phyloP scores from a whole-genome alignment of 140 eudicot species.

The Bidens hawaiensis region DNA sequence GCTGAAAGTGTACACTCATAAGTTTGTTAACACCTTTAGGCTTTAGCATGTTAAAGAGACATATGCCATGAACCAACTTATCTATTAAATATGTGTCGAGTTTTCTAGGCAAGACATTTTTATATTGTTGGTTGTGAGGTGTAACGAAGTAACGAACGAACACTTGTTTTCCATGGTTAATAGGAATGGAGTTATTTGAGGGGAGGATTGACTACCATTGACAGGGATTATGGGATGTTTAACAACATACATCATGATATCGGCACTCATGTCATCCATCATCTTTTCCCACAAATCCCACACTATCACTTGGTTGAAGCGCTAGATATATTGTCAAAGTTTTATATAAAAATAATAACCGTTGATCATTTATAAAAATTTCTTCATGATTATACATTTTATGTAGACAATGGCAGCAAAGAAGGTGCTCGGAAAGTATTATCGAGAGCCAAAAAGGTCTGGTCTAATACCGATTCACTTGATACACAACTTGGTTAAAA shows the following conservation, averaged over 20 bases:
- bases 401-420: slow-evolving; percentile 70
- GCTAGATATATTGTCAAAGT: slow-evolving; percentile 26
- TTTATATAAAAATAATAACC: not conserved
- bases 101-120: not conserved
- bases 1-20: too few species aligned
- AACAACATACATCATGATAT: slow-evolving; percentile 83
- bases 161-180: not conserved
- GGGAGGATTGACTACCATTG: slow-evolving; percentile 84
- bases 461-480: slow-evolving; percentile 67
- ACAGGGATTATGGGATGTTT: slow-evolving; percentile 73
- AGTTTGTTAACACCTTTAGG: too few species aligned
- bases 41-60: not conserved
- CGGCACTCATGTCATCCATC: slow-evolving; percentile 93
- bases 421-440: slow-evolving; percentile 63
- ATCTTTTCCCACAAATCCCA: slow-evolving; percentile 94
- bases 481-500: slow-evolving; percentile 41
- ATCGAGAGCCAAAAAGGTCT: slow-evolving; percentile 71
- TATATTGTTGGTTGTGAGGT: not conserved
- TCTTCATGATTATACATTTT: not conserved
- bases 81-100: not conserved
- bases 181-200: slow-evolving; percentile 88
- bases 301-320: slow-evolving; percentile 80
- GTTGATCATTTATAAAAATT: not conserved
- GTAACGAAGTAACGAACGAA: not conserved
- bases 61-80: not conserved